Conservation (phyloP, 257 asterid genomes). For the Phtheirospermum japonicum region DNA sequence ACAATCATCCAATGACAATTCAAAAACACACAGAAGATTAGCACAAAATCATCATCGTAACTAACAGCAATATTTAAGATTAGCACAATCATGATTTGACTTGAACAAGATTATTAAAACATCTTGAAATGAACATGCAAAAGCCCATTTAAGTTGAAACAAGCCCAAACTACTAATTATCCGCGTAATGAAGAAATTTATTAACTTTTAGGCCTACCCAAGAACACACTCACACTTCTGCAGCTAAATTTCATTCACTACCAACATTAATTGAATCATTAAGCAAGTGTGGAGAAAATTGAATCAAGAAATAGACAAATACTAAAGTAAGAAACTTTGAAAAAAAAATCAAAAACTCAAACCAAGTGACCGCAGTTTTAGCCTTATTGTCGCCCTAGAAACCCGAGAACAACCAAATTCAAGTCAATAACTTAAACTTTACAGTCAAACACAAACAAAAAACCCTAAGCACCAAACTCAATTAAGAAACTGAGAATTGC, state of each 20-base stretch:
- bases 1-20: neutral
- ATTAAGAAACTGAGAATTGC: conserved; percentile 1
- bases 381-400: conserved; percentile 20
- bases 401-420: conserved; percentile 17
- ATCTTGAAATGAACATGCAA: neutral
- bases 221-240: no score
- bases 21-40: conserved; percentile 3
- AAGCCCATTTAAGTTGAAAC: neutral
- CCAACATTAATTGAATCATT: neutral
- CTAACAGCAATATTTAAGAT: no score
- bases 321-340: neutral
- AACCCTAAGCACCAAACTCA: conserved; percentile 14
- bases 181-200: no score
- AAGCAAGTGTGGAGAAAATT: neutral
- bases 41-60: no score
- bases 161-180: conserved; percentile 1
- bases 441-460: conserved; percentile 9
- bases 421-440: neutral
- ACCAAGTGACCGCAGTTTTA: conserved; percentile 16
- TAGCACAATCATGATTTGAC: no score
- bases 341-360: neutral
- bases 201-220: no score
- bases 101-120: no score
- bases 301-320: conserved; percentile 8
- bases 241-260: no score